Conservation (phyloP, 495 filamentous ascomycete species). For the Hypoxylon subgilvum region DNA sequence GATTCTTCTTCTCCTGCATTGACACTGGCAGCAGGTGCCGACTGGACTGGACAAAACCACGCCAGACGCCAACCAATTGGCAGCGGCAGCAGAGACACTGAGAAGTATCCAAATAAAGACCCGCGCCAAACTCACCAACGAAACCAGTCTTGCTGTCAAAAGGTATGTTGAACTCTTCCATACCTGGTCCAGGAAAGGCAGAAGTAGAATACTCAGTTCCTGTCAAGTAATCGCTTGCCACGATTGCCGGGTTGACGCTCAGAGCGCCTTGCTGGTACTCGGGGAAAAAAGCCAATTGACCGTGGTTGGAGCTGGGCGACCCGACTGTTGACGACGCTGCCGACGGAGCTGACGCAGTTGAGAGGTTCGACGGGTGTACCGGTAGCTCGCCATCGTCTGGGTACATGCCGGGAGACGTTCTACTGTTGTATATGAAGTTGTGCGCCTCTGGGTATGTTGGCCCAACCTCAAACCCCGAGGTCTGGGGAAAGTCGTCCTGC, state of each 20-base stretch:
- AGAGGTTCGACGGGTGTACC: conserved; percentile 64
- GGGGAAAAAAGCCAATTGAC: conserved; percentile 62
- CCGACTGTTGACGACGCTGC: conserved; percentile 81
- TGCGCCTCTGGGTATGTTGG: conserved; percentile 46
- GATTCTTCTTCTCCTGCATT: no score
- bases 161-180: conserved; percentile 57
- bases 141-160: conserved; percentile 65
- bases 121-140: conserved; percentile 80
- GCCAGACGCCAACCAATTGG: no score
- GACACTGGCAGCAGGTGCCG: neutral
- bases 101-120: conserved; percentile 35
- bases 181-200: conserved; percentile 51
- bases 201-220: conserved; percentile 64
- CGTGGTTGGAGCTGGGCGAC: conserved; percentile 74
- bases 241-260: conserved; percentile 69
- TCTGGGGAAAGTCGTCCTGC: conserved; percentile 46
- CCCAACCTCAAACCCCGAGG: conserved; percentile 46
- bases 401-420: conserved; percentile 51
- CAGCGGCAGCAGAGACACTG: no score
- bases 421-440: conserved; percentile 43
- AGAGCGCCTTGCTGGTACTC: conserved; percentile 69
- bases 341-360: conserved; percentile 76
- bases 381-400: conserved; percentile 55
- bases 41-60: no score
- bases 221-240: conserved; percentile 63